phyloP scores from a whole-genome alignment of 1,139 yeast species.

The Kurtzmaniella quercitrusa region DNA sequence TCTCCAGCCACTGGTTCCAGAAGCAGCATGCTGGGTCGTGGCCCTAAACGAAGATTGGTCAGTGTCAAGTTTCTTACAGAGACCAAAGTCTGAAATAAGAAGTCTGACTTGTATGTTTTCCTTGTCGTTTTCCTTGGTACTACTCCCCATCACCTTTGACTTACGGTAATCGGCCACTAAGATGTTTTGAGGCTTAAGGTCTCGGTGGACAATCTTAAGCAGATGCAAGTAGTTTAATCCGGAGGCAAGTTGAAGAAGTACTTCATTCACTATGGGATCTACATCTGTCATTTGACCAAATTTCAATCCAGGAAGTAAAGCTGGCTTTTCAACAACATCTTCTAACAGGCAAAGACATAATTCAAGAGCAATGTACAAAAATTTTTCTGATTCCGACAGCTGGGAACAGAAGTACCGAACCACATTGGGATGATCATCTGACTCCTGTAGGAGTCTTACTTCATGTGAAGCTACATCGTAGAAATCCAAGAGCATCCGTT shows the following conservation, averaged over 20 bases:
- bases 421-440: slow-evolving; percentile 96
- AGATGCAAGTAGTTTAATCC: slow-evolving; percentile 89
- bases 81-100: slow-evolving; percentile 90
- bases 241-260: slow-evolving; percentile 71
- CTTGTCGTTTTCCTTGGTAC: slow-evolving; percentile 12
- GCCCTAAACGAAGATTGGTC: slow-evolving; percentile 94
- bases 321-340: slow-evolving; percentile 65
- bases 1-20: slow-evolving; percentile 96
- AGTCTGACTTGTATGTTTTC: slow-evolving; percentile 43
- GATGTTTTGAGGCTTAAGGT: slow-evolving; percentile 93
- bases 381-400: slow-evolving; percentile 64
- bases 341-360: slow-evolving; percentile 86
- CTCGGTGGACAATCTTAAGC: slow-evolving; percentile 90
- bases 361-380: slow-evolving; percentile 89
- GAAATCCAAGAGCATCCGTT: slow-evolving; percentile 87
- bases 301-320: slow-evolving; percentile 25
- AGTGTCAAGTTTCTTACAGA: slow-evolving; percentile 84
- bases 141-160: slow-evolving; percentile 18
- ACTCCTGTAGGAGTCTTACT: slow-evolving; percentile 79
- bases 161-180: slow-evolving; percentile 58
- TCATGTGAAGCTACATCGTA: slow-evolving; percentile 96
- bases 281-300: slow-evolving; percentile 11
- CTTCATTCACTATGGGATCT: slow-evolving; percentile 31
- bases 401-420: slow-evolving; percentile 91
- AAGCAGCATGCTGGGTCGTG: slow-evolving; percentile 85